Percentiles rank a stretch among this genome's conserved stretches.
These are phyloP conservation scores for Cystobasidium tubakii DNA, from an alignment of 768 basidiomycete genomes.

Conservation along the genomic window DNA sequence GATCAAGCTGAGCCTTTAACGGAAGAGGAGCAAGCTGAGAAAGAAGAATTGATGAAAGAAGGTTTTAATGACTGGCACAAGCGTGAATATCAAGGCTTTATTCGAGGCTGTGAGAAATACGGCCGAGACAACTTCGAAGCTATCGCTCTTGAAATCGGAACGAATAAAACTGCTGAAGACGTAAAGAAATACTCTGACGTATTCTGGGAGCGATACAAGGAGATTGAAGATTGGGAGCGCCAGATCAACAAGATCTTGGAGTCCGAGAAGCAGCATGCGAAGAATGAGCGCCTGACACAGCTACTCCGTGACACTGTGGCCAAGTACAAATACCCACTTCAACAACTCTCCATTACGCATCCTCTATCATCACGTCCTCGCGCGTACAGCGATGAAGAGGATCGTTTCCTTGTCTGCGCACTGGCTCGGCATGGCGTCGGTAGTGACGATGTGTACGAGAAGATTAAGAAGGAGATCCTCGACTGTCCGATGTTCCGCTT, in stretches of 20 bases:
- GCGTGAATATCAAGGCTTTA: constrained; percentile 86
- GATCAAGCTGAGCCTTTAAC: constrained; percentile 83
- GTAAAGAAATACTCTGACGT: constrained; percentile 70
- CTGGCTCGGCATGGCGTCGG: constrained; percentile 85
- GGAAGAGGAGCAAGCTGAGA: constrained; percentile 75
- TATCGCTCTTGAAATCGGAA: constrained; percentile 74
- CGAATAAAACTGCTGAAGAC: constrained; percentile 67
- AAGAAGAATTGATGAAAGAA: constrained; percentile 65
- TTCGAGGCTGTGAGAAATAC: constrained; percentile 68
- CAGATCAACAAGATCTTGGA: constrained; percentile 76
- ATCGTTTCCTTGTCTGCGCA: constrained; percentile 85
- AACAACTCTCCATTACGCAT: constrained; percentile 91
- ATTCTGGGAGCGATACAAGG: constrained; percentile 84
- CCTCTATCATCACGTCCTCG: constrained; percentile 55
- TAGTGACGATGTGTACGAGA: constrained; percentile 73
- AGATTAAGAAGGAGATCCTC: constrained; percentile 90
- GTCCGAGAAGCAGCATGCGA: constrained; percentile 76
- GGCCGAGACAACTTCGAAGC: constrained; percentile 54
- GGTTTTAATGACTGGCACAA: constrained; percentile 90
- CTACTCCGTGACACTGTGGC: constrained; percentile 75
- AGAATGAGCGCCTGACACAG: constrained; percentile 69
- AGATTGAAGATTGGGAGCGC: constrained; percentile 72
- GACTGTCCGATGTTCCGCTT: constrained; percentile 97
- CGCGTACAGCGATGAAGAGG: constrained; percentile 93
- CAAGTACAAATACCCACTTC: constrained; percentile 83